phyloP scores from a whole-genome alignment of 108 stramenopile genomes.

The Schizochytrium sp. region DNA sequence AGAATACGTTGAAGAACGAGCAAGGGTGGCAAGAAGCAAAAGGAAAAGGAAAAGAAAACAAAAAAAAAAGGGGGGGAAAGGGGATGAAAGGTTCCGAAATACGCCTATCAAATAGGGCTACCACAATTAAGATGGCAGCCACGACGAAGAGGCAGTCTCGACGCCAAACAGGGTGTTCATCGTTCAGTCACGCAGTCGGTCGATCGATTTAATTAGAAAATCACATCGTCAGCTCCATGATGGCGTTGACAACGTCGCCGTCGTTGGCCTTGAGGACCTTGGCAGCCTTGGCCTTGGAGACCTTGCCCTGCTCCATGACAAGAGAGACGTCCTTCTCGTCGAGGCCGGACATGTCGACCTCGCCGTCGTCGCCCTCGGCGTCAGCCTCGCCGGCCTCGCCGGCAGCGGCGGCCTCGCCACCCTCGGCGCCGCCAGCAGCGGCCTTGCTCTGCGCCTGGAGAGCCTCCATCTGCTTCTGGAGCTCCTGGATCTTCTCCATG shows the following conservation, averaged over 20 bases:
- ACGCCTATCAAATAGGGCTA: no score
- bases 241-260: constrained; percentile 89
- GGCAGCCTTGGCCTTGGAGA: constrained; percentile 74
- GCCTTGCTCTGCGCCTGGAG: constrained; percentile 22
- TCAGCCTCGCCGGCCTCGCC: constrained; percentile 20
- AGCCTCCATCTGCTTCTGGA: constrained; percentile 9
- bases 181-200: no score
- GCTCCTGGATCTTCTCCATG: constrained; percentile 21
- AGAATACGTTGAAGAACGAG: no score
- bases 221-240: constrained; percentile 87
- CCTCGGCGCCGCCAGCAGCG: constrained; percentile 18
- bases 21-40: no score
- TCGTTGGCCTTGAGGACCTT: constrained; percentile 88
- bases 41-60: no score
- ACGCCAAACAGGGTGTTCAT: no score
- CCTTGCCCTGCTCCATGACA: constrained; percentile 81
- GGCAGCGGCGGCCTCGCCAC: background rate
- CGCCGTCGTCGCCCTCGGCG: constrained; percentile 55
- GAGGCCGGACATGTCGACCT: constrained; percentile 82
- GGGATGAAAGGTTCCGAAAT: no score
- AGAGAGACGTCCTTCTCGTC: constrained; percentile 93
- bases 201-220: background rate
- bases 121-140: background rate
- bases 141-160: no score
- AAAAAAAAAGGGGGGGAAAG: no score